These are phyloP conservation scores for Fusarium odoratissimum DNA, from an alignment of 2,329 filamentous ascomycete species.

Conservation along the genomic window DNA sequence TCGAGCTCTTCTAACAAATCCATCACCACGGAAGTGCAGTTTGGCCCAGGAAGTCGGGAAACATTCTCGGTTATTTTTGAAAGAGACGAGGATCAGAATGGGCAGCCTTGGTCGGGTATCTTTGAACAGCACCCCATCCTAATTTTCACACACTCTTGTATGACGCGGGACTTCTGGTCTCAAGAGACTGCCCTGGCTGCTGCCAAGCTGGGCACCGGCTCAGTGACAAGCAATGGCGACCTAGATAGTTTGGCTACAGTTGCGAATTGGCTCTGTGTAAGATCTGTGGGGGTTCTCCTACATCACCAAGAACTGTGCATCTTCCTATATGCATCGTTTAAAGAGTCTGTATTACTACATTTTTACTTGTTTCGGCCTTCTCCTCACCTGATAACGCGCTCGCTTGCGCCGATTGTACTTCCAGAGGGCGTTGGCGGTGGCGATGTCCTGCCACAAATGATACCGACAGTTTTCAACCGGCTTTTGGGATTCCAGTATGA, in stretches of 20 bases:
- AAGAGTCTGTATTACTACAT: constrained; percentile 37
- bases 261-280: constrained; percentile 50
- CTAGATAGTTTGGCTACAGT: constrained; percentile 42
- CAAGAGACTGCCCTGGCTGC: constrained; percentile 11
- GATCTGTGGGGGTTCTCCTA: constrained; percentile 52
- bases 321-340: constrained; percentile 52
- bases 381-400: constrained; percentile 26
- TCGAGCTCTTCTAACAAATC: not conserved
- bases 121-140: constrained; percentile 44
- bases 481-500: constrained; percentile 50
- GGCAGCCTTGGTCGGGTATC: constrained; percentile 42
- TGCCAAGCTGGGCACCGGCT: constrained; percentile 38
- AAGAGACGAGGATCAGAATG: not conserved
- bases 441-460: constrained; percentile 30
- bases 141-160: constrained; percentile 51
- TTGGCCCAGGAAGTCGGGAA: constrained; percentile 22
- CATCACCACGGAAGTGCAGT: constrained; percentile 30
- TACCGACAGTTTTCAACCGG: constrained; percentile 42
- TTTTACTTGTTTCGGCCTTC: constrained; percentile 54
- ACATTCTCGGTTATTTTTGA: constrained; percentile 30
- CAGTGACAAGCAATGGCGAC: constrained; percentile 24
- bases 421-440: not conserved
- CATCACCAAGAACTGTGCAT: constrained; percentile 50
- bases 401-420: constrained; percentile 43
- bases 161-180: constrained; percentile 49